A percentile compares a stretch with the other conserved stretches of the same genome.
phyloP scores from a whole-genome alignment of 805 yeast genomes.

The Zygosaccharomyces siamensis region DNA sequence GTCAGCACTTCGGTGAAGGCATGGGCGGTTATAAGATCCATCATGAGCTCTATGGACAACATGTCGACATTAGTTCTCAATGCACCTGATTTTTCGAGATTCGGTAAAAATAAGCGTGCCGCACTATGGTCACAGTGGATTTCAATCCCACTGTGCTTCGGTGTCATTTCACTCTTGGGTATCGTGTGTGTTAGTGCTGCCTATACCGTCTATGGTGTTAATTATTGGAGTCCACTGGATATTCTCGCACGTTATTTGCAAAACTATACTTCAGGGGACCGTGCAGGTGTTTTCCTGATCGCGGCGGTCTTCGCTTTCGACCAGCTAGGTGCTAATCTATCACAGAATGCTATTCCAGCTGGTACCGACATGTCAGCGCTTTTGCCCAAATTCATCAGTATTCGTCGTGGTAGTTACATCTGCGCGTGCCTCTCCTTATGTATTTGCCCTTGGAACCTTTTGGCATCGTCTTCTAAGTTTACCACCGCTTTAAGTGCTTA shows the following conservation, averaged over 20 bases:
- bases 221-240: slow-evolving; percentile 82
- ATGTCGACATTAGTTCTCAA: slow-evolving; percentile 85
- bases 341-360: slow-evolving; percentile 66
- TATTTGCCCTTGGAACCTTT: slow-evolving; percentile 80
- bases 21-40: slow-evolving; percentile 78
- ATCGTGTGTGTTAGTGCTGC: slow-evolving; percentile 81
- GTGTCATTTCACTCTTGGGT: slow-evolving; percentile 79
- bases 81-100: slow-evolving; percentile 86
- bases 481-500: slow-evolving; percentile 78
- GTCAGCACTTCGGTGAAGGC: slow-evolving; percentile 47
- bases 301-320: slow-evolving; percentile 67
- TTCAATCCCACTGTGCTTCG: slow-evolving; percentile 72
- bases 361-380: slow-evolving; percentile 70
- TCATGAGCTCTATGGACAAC: slow-evolving; percentile 78
- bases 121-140: slow-evolving; percentile 55
- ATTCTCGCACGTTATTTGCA: slow-evolving; percentile 62
- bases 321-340: slow-evolving; percentile 72
- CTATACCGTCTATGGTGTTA: slow-evolving; percentile 55
- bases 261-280: slow-evolving; percentile 46
- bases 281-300: slow-evolving; percentile 78
- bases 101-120: slow-evolving; percentile 54
- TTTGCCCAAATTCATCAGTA: slow-evolving; percentile 58
- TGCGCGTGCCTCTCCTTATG: slow-evolving; percentile 68
- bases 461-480: slow-evolving; percentile 64
- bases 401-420: slow-evolving; percentile 75